Evolutionary conservation across 495 filamentous ascomycete genomes (phyloP).

Genomic region (Staphylotrichum longicolle): DNA sequence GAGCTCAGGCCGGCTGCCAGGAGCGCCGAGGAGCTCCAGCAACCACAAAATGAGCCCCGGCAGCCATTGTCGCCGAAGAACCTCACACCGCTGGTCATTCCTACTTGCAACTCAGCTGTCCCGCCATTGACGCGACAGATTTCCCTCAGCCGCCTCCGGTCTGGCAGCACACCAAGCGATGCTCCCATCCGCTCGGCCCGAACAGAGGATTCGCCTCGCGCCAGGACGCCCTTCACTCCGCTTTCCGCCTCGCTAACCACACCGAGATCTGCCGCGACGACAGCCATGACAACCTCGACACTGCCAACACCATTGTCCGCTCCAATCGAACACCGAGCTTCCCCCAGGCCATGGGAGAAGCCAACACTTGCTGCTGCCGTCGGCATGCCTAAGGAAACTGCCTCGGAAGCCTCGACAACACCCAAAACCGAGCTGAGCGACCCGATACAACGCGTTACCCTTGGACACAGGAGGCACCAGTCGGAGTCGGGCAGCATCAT

Average conservation of each 20-base stretch:
- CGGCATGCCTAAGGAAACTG: slow-evolving; percentile 29
- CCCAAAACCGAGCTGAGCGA: slow-evolving; percentile 39
- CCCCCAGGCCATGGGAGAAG: slow-evolving; percentile 49
- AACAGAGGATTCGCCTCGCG: slow-evolving; percentile 47
- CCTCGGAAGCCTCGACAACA: slow-evolving; percentile 26
- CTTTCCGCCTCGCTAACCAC: slow-evolving; percentile 41
- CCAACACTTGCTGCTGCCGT: slow-evolving; percentile 25
- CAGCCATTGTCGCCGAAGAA: slow-evolving; percentile 52
- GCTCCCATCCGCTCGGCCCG: slow-evolving; percentile 33
- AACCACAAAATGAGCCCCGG: slow-evolving; percentile 18
- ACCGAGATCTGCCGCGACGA: slow-evolving; percentile 42
- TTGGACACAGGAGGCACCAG: slow-evolving; percentile 45
- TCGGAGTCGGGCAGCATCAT: slow-evolving; percentile 60
- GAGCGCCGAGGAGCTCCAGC: slow-evolving; percentile 25
- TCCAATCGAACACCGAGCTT: slow-evolving; percentile 40
- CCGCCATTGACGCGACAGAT: slow-evolving; percentile 40
- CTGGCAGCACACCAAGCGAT: slow-evolving; percentile 40
- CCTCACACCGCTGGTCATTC: slow-evolving; percentile 52
- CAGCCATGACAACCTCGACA: slow-evolving; percentile 42
- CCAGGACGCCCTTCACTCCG: slow-evolving; percentile 45
- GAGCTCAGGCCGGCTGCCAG: slow-evolving; percentile 22
- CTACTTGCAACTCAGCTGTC: slow-evolving; percentile 37
- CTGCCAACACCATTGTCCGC: slow-evolving; percentile 50
- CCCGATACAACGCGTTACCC: slow-evolving; percentile 25
- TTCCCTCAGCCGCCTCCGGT: slow-evolving; percentile 42